These are phyloP conservation scores for Penicillium hordei DNA, from an alignment of 2,329 filamentous ascomycete genomes.

Conservation along the genomic window DNA sequence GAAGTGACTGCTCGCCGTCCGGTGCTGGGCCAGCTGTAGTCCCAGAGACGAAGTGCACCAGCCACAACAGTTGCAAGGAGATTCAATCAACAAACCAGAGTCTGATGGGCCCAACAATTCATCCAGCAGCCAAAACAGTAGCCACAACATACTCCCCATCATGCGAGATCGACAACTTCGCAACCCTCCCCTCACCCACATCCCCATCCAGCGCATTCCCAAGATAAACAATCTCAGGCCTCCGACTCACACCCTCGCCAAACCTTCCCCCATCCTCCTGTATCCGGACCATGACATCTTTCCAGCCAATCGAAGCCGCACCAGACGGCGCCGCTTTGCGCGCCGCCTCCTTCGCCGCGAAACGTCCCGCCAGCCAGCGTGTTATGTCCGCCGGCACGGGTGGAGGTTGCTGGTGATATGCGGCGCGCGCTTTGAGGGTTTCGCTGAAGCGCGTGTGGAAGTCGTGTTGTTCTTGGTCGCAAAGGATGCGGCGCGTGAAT, in stretches of 20 bases:
- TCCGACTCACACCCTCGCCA: constrained; percentile 25
- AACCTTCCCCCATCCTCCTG: constrained; percentile 18
- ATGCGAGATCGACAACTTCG: constrained; percentile 79
- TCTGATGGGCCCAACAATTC: constrained; percentile 9
- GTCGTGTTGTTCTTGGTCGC: constrained; percentile 40
- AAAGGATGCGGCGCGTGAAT: constrained; percentile 45
- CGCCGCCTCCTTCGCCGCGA: constrained; percentile 72
- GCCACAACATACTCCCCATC: constrained; percentile 74
- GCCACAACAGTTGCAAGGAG: not conserved
- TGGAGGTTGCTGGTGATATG: not conserved
- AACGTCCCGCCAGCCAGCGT: constrained; percentile 53
- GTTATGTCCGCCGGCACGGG: constrained; percentile 36
- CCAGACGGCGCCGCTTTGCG: constrained; percentile 65
- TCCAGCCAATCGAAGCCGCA: constrained; percentile 59
- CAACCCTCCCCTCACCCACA: constrained; percentile 52
- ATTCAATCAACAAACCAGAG: not conserved
- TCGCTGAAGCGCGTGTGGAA: constrained; percentile 37
- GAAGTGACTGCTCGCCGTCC: not conserved
- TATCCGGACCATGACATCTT: constrained; percentile 55
- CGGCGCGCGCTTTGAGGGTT: not conserved
- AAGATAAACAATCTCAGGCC: constrained; percentile 42
- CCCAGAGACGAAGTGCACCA: not conserved
- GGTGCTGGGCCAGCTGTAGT: not conserved
- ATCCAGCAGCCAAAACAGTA: constrained; percentile 42
- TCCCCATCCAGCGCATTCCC: constrained; percentile 10